Conservation (phyloP, 805 yeast genomes). For the Komagataella pastoris region DNA sequence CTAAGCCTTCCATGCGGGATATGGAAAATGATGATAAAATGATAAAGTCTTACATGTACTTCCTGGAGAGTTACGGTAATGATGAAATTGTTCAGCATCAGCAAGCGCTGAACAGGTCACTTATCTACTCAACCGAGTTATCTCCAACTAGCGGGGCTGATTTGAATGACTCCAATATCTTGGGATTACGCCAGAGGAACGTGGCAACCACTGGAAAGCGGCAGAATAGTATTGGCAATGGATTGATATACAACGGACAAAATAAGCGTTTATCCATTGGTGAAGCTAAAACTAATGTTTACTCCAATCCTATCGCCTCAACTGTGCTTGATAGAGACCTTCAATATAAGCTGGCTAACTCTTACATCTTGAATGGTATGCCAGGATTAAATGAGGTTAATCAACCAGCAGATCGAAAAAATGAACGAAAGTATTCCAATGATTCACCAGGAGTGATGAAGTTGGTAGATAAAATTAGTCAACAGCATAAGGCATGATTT, state of each 20-base stretch:
- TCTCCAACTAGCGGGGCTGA: slow-evolving; percentile 4
- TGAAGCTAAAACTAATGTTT: neutral
- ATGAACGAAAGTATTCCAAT: neutral
- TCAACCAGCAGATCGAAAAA: neutral
- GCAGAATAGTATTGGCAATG: slow-evolving; percentile 1
- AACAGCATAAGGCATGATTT: neutral
- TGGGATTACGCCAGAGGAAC: slow-evolving; percentile 9
- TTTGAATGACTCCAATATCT: neutral
- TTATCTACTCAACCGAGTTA: neutral
- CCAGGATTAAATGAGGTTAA: neutral
- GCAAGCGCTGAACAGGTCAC: slow-evolving; percentile 1
- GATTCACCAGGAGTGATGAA: neutral
- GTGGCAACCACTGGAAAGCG: slow-evolving; percentile 7
- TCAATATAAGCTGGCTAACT: neutral
- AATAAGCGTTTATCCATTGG: neutral
- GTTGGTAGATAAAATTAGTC: neutral
- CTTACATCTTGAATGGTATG: neutral
- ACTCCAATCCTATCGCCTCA: neutral
- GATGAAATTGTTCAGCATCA: slow-evolving; percentile 14
- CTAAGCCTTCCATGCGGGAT: slow-evolving; percentile 10
- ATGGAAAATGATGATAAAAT: slow-evolving; percentile 67
- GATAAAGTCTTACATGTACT: slow-evolving; percentile 83
- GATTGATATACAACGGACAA: slow-evolving; percentile 1
- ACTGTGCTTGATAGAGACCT: neutral
- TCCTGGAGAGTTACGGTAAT: slow-evolving; percentile 70